Base-by-base conservation (phyloP, 83 land plant species). In the Larix sibirica region DNA sequence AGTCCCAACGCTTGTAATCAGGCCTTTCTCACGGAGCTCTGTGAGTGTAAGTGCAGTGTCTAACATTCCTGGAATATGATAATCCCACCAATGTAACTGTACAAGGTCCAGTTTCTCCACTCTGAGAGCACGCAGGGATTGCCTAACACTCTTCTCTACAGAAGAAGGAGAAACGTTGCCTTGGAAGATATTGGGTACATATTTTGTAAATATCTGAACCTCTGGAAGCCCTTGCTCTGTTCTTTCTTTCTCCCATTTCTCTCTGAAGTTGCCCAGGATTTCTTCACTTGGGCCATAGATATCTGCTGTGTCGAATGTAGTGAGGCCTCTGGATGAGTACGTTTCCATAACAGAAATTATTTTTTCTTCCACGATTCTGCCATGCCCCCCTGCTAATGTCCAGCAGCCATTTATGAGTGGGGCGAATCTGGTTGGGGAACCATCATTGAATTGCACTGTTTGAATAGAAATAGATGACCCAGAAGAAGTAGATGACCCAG, bases 71-170 rank as follows among this genome's bases (percentile, higher is more conserved):
- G 77, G 83, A 20, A 81, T 76, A 40, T 67, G 50, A 54, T 87
- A 87, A 59, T 87, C 88, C 88, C 86, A 87, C 88, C 86, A 87
- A 81, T 87, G 86, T 33, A 87, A 63, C 67, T 87, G 88, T 60
- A 87, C 88, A 23, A 87, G 88, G 68, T 87, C 88, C 6, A 87
- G 81, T 70, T 59, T 87, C 12, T 69, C 50, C 62, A 87, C 83
- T 38, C 77, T 17, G 59, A 87, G 75, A 13, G 88, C 83, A 23
- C 67, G 62, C 86, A 87, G 16, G 24, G 88, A 87, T 58, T 71
- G 71, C 42, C 79, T 61, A 31, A 87, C 65, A 20, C 80, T 62
- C 20, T 65, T 42, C 79, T 87, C 86, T 4, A 87, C 83, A 6
- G 62, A 76, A 4, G 77, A 56, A 14, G 82, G 79, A 4, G 83